phyloP scores from a whole-genome alignment of 306 rosid species.

The Alnus glutinosa region DNA sequence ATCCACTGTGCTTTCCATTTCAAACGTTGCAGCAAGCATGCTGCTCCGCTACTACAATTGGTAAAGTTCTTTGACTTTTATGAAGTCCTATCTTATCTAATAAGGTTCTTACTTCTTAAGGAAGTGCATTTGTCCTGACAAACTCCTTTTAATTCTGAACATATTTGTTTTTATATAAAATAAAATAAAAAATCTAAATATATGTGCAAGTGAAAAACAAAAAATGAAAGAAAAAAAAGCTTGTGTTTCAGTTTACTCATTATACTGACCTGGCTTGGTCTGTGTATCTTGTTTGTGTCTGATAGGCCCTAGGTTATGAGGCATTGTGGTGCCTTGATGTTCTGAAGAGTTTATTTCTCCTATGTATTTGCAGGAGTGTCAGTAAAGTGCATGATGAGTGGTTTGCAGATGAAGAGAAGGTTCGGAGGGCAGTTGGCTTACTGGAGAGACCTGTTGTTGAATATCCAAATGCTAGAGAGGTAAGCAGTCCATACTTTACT shows the following conservation, averaged over 20 bases:
- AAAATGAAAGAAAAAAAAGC: background rate
- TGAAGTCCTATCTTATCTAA: background rate
- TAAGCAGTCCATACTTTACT: slow-evolving; percentile 25
- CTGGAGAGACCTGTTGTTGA: slow-evolving; percentile 47
- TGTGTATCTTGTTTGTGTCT: slow-evolving; percentile 3
- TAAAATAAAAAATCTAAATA: background rate
- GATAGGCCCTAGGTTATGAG: slow-evolving; percentile 8
- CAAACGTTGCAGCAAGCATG: slow-evolving; percentile 54
- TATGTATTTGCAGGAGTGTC: slow-evolving; percentile 48
- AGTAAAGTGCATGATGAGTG: slow-evolving; percentile 73
- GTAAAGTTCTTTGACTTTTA: slow-evolving; percentile 33
- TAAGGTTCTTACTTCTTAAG: background rate
- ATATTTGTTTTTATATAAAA: too few relatives aligned
- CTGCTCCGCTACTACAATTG: slow-evolving; percentile 65
- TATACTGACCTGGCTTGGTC: background rate
- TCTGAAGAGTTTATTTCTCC: slow-evolving; percentile 12
- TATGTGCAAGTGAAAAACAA: background rate
- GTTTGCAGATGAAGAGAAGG: slow-evolving; percentile 70
- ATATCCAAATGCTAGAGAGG: slow-evolving; percentile 40
- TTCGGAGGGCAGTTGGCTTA: slow-evolving; percentile 58
- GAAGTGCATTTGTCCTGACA: background rate
- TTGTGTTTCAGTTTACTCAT: background rate
- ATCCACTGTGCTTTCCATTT: slow-evolving; percentile 60
- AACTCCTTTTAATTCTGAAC: background rate
- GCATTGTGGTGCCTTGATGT: slow-evolving; percentile 7